These are phyloP conservation scores for Coemansia sp. DNA, from an alignment of 192 early-diverging fungal genomes.

Conservation along the genomic window DNA sequence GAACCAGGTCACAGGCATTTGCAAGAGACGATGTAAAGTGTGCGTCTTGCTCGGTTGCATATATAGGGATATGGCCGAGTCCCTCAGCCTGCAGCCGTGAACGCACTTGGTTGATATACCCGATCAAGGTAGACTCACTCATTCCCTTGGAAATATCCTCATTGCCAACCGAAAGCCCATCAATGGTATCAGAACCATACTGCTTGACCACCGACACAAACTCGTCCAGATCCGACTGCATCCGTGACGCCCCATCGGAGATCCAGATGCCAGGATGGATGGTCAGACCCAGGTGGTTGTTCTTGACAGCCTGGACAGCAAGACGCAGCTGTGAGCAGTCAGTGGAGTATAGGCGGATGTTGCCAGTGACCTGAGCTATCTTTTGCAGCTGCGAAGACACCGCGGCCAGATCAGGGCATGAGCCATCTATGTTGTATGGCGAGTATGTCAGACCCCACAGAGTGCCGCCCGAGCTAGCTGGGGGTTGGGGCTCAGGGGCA, in stretches of 20 bases:
- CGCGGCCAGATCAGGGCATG: constrained; percentile 32
- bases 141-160: constrained; percentile 45
- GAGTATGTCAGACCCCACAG: constrained; percentile 51
- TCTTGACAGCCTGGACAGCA: constrained; percentile 32
- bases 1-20: constrained; percentile 35
- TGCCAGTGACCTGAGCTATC: constrained; percentile 25
- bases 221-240: constrained; percentile 36
- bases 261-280: constrained; percentile 51
- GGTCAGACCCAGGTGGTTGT: constrained; percentile 22
- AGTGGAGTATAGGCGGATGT: constrained; percentile 51
- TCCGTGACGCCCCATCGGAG: constrained; percentile 23
- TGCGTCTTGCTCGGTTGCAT: constrained; percentile 45
- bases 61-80: constrained; percentile 41
- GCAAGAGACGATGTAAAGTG: constrained; percentile 30
- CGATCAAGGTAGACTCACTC: constrained; percentile 37
- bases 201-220: constrained; percentile 40
- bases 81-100: constrained; percentile 41
- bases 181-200: constrained; percentile 27
- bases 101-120: constrained; percentile 45
- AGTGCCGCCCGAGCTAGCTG: constrained; percentile 2
- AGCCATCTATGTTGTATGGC: constrained; percentile 48
- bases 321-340: constrained; percentile 48
- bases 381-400: constrained; percentile 34
- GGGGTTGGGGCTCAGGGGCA: constrained; percentile 1
- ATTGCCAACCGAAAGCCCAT: constrained; percentile 49